Base-by-base conservation (phyloP, 257 asterid species). In the Ophiorrhiza pumila region DNA sequence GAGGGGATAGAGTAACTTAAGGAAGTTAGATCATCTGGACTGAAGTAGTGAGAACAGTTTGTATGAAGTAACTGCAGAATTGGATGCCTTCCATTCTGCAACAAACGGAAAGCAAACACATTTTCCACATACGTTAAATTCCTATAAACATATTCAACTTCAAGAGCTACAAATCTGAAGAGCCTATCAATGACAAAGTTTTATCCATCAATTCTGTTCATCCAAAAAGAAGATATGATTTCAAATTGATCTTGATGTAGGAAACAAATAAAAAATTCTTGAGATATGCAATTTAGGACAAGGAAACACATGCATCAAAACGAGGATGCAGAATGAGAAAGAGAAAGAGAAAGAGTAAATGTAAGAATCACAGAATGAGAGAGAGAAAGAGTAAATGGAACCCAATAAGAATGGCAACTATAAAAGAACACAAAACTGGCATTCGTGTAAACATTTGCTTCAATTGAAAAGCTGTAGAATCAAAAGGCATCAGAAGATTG, bases 41-140 rank as follows among this genome's bases (percentile, higher is more conserved):
- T 84, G 74, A 93, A 81, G 84, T 93, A 89, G 77, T 91, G 91
- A 65, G 93, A 18, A 68, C 90, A 79, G 75, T 88, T 83, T 57
- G 98, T 97, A 85, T 87, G 96, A 60, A 93, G 96, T 79, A 91
- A 90, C 80, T 93, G 98, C 82, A 93, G 79, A 53, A 89, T 57
- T 53, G 90, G 92, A 73, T 91, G 94, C 57, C 96, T 84, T 56
- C 85, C 92, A 79, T 74, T 82, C 98, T 93, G 88, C 75, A 82
- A 76, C 59, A 34, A 53, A 23, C 29, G 22, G 13, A 63, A 58
- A 47, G 22, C 13, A 64, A 27, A 67, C 6, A 69, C 45, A 63
- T 12, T 64, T 18, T 31, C 58, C 20, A 65, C 7, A 34, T 22
- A 23, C 43, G 52, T 23, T 25, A 56, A 15, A 43, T 17, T 68